Evolutionary conservation across 768 basidiomycete genomes (phyloP).

Genomic region (Pisolithus sp.): DNA sequence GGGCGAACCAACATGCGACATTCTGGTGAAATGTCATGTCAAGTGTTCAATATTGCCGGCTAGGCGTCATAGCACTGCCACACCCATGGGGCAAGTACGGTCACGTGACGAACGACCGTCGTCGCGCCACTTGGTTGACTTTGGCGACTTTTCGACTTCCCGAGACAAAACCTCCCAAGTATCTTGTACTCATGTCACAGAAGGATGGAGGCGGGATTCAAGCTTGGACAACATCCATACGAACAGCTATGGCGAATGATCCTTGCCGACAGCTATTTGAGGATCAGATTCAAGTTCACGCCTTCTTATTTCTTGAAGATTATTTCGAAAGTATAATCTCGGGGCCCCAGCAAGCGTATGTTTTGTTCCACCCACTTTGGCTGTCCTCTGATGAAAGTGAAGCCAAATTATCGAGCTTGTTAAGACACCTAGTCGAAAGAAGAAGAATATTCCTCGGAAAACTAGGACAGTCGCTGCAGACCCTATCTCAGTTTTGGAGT

Average conservation of each 20-base stretch:
- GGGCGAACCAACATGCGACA: too few relatives aligned
- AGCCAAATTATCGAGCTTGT: slow-evolving; percentile 75
- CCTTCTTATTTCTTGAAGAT: slow-evolving; percentile 73
- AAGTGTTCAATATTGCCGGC: too few relatives aligned
- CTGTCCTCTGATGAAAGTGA: slow-evolving; percentile 1
- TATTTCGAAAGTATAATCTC: slow-evolving; percentile 68
- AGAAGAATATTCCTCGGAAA: slow-evolving; percentile 48
- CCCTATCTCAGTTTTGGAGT: slow-evolving; percentile 31
- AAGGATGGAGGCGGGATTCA: slow-evolving; percentile 40
- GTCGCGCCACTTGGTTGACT: too few relatives aligned
- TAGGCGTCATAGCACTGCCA: too few relatives aligned
- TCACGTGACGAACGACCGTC: too few relatives aligned
- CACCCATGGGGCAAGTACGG: too few relatives aligned
- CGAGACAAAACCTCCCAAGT: neutral
- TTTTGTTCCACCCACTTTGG: neutral
- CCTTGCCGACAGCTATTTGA: slow-evolving; percentile 65
- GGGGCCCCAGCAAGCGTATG: slow-evolving; percentile 63
- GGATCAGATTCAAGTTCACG: slow-evolving; percentile 67
- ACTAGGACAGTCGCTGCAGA: slow-evolving; percentile 37
- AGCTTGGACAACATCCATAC: slow-evolving; percentile 63
- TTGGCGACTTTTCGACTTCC: too few relatives aligned
- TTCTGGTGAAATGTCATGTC: too few relatives aligned
- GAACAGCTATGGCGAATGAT: slow-evolving; percentile 65
- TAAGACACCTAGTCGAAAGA: slow-evolving; percentile 78
- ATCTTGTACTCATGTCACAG: slow-evolving; percentile 5